These are phyloP conservation scores for Psilocybe subaeruginosa DNA, from an alignment of 768 basidiomycete species.

Conservation along the genomic window DNA sequence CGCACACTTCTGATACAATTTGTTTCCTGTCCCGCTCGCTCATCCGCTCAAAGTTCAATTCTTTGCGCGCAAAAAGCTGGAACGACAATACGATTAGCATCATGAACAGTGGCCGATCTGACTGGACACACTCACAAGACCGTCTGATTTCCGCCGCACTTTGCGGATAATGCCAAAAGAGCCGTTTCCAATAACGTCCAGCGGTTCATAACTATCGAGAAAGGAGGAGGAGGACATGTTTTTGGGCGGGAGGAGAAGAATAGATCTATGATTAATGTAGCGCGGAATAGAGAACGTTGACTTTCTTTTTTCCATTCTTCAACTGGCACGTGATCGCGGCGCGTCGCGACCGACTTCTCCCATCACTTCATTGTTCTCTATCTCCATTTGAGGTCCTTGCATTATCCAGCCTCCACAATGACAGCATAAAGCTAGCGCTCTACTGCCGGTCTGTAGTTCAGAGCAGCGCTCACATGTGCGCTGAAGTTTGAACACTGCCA, in stretches of 20 bases:
- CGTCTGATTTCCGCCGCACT: conserved; percentile 84
- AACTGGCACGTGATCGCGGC: conserved; percentile 16
- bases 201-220: conserved; percentile 81
- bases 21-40: conserved; percentile 94
- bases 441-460: background rate
- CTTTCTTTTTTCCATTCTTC: conserved; percentile 1
- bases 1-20: conserved; percentile 97
- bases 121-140: conserved; percentile 56
- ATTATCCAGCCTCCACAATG: background rate
- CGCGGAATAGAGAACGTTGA: background rate
- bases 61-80: conserved; percentile 87
- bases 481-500: background rate
- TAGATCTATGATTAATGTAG: background rate
- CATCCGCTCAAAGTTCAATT: conserved; percentile 98
- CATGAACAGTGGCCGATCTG: background rate
- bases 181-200: conserved; percentile 95
- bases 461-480: background rate
- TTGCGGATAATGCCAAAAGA: conserved; percentile 98
- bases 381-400: background rate
- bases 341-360: conserved; percentile 11
- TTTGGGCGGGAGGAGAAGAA: background rate
- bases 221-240: conserved; percentile 32
- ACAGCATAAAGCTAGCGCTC: too few relatives aligned
- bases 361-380: conserved; percentile 7
- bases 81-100: background rate